Evolutionary conservation across 2,329 filamentous ascomycete species (phyloP), one percentile per base, ranked within the genome.

Genomic region (Sporothrix inflata): DNA sequence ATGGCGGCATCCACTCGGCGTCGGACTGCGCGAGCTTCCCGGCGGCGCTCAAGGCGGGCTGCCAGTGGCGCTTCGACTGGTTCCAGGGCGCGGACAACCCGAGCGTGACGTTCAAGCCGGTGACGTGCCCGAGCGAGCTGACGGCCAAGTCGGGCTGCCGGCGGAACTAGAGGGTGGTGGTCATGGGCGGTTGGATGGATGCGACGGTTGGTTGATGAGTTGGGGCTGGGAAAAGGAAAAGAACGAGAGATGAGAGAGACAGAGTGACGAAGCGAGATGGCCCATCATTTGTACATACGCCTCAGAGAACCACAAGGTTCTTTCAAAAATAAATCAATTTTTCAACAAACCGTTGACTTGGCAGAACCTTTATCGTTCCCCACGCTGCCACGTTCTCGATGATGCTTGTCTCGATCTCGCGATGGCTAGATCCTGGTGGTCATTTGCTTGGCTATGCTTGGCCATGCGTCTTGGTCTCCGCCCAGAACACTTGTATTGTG

Each of bases 41-140:
- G 0, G 80, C 78, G 49, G 80, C 83, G 49, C 82, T 90, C 69
- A 85, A 88, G 81, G 81, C 80, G 11, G 88, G 88, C 9, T 90
- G 88, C 80, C 82, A 85, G 78, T 91, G 88, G 86, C 86, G 88
- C 73, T 91, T 90, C 77, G 86, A 90, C 81, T 90, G 88, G 88
- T 89, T 90, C 80, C 77, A 82, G 75, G 85, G 85, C 74, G 84
- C 87, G 66, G 86, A 89, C 78, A 90, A 89, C 80, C 87, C 88
- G 7, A 77, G 76, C 38, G 85, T 90, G 70, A 82, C 79, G 70
- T 90, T 87, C 79, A 80, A 83, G 79, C 83, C 87, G 79, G 87
- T 90, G 14, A 81, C 84, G 53, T 89, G 87, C 79, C 87, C 87
- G 16, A 79, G 82, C 47, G 84, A 80, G 57, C 76, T 89, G 72